These are phyloP conservation scores for Erigeron philadelphicus DNA, from an alignment of 140 eudicot species.

Conservation along the genomic window DNA sequence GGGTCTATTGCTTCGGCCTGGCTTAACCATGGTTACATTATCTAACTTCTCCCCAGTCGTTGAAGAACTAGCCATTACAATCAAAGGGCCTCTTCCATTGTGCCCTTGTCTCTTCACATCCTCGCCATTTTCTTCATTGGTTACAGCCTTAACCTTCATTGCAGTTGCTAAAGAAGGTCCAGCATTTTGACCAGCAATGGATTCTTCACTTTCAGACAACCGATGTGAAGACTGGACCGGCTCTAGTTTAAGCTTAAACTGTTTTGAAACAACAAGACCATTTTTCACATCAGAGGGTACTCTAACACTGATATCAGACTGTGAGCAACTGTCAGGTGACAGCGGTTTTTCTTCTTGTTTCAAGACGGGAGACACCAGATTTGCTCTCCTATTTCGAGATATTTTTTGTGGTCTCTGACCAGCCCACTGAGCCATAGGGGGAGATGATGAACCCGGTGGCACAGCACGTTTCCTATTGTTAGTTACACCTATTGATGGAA, in stretches of 20 bases:
- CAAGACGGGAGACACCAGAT: conserved; percentile 70
- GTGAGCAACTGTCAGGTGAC: conserved; percentile 70
- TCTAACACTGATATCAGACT: conserved; percentile 58
- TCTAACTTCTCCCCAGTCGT: conserved; percentile 55
- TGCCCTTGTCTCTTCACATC: conserved; percentile 78
- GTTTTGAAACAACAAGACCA: conserved; percentile 45
- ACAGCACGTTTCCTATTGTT: conserved; percentile 59
- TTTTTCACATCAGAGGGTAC: conserved; percentile 36
- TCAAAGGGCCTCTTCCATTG: conserved; percentile 70
- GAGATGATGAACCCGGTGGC: conserved; percentile 70
- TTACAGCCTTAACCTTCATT: conserved; percentile 53
- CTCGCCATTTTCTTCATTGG: conserved; percentile 55
- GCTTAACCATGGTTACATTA: conserved; percentile 41
- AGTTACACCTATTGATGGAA: conserved; percentile 40
- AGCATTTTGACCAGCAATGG: conserved; percentile 51
- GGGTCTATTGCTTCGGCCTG: conserved; percentile 51
- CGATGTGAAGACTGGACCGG: conserved; percentile 61
- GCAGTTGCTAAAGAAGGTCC: conserved; percentile 24
- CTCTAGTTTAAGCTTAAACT: conserved; percentile 47
- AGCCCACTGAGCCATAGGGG: conserved; percentile 82
- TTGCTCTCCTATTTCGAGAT: conserved; percentile 79
- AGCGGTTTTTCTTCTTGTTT: conserved; percentile 57
- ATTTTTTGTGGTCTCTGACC: conserved; percentile 92
- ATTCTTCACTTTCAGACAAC: conserved; percentile 82
- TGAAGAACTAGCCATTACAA: conserved; percentile 56